Base-by-base conservation (phyloP, 2,329 filamentous ascomycete genomes). In the Colletotrichum sojae region DNA sequence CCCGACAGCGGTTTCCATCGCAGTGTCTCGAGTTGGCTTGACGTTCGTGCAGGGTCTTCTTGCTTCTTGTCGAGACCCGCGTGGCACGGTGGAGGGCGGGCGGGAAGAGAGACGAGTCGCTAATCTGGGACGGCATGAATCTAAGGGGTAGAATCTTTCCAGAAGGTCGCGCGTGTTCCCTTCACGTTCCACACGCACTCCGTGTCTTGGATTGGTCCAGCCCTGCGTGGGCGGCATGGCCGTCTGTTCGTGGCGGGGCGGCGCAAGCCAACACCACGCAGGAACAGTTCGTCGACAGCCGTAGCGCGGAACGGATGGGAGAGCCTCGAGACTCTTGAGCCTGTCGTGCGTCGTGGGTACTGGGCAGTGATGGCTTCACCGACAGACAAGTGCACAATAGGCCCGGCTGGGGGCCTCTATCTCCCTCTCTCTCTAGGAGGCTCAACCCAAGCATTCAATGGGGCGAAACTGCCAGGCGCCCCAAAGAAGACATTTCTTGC, bases 61-160 rank as follows among this genome's bases (percentile, higher is more conserved):
- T 36, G 31, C 31, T 36, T 36, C 31, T 62, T 56, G 49, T 67
- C 51, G 36, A 27, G 51, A 45, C 64, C 59, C 61, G 65, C 48
- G 54, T 68, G 61, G 65, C 54, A 45, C 31, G 20, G 64, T 63
- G 39, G 60, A 68, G 54, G 48, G 53, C 43, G 27, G 60, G 22
- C 25, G 66, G 55, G 43, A 66, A 69, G 31, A 46, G 45, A 61
- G 45, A 61, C 25, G 25, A 69, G 56, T 69, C 62, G 63, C 67
- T 67, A 69, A 69, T 69, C 67, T 67, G 55, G 56, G 55, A 55
- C 62, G 49, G 62, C 54, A 51, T 63, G 54, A 66, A 59, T 59
- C 62, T 61, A 67, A 61, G 55, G 62, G 62, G 51, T 20, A 56
- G 63, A 61, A 69, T 69, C 56, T 56, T 67, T 69, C 67, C 56